These are phyloP conservation scores for Schizochytrium sp. DNA, from an alignment of 108 stramenopile species.

Conservation along the genomic window DNA sequence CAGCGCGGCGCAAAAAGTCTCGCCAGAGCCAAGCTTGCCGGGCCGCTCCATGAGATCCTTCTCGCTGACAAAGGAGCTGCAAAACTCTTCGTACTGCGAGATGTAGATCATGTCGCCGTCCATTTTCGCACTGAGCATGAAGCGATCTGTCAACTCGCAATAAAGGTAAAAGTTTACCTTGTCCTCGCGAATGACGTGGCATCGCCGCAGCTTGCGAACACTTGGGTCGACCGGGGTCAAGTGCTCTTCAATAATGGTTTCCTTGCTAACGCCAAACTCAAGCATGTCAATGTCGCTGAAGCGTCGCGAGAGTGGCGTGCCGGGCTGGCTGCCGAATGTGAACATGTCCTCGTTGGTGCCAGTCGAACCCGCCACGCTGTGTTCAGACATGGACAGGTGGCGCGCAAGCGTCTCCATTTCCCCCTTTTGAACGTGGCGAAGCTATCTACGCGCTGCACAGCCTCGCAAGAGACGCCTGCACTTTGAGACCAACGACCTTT, in stretches of 20 bases:
- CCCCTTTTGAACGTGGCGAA: not conserved
- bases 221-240: not conserved
- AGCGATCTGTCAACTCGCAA: not conserved
- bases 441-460: not conserved
- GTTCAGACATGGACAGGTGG: not conserved
- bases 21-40: not conserved
- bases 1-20: not conserved
- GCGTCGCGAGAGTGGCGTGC: not conserved
- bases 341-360: not conserved
- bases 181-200: not conserved
- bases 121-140: constrained; percentile 1
- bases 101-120: not conserved
- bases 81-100: not conserved
- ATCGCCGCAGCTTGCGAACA: not conserved
- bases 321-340: not conserved
- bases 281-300: not conserved
- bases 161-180: not conserved
- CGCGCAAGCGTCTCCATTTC: not conserved
- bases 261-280: not conserved
- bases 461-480: no score
- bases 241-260: not conserved
- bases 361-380: not conserved
- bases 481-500: no score
- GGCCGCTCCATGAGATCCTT: not conserved
- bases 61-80: not conserved